These are phyloP conservation scores for Micromonas pusilla DNA, from an alignment of 139 green algal species.

Conservation along the genomic window DNA sequence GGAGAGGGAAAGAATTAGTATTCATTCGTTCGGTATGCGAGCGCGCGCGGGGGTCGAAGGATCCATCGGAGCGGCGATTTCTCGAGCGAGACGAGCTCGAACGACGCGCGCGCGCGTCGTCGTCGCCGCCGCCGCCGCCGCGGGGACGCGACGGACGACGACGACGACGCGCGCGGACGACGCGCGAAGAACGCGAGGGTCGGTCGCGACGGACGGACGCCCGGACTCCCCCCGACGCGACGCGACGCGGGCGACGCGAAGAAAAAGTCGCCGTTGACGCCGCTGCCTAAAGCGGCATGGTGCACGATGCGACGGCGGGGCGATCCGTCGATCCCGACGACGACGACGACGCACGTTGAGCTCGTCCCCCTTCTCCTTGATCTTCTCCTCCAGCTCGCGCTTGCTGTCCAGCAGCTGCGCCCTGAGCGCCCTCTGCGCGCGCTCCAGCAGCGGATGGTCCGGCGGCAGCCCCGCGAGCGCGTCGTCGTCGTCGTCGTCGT, in stretches of 20 bases:
- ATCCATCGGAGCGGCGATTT: too few species aligned
- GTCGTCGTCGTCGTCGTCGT: constrained; percentile 10
- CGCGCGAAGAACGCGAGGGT: too few species aligned
- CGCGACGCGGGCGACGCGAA: too few species aligned
- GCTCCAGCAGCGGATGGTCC: constrained; percentile 70
- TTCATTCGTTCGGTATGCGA: not conserved
- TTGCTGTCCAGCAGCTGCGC: constrained; percentile 61
- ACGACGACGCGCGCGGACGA: too few species aligned
- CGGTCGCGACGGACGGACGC: too few species aligned
- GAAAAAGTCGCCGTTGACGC: too few species aligned
- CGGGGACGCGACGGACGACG: not conserved
- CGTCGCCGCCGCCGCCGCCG: not conserved
- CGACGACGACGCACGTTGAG: constrained; percentile 48
- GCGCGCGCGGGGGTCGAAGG: not conserved
- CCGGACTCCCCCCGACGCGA: too few species aligned
- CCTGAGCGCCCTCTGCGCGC: constrained; percentile 67
- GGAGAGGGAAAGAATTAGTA: not conserved
- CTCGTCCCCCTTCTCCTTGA: not conserved
- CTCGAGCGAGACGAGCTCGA: too few species aligned
- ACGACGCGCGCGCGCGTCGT: too few species aligned
- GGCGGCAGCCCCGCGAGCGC: constrained; percentile 40
- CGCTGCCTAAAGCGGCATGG: too few species aligned
- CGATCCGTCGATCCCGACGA: too few species aligned
- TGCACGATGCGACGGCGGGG: too few species aligned
- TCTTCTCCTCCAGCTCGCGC: not conserved